phyloP scores from a whole-genome alignment of 805 yeast species.

The Torulaspora delbrueckii region DNA sequence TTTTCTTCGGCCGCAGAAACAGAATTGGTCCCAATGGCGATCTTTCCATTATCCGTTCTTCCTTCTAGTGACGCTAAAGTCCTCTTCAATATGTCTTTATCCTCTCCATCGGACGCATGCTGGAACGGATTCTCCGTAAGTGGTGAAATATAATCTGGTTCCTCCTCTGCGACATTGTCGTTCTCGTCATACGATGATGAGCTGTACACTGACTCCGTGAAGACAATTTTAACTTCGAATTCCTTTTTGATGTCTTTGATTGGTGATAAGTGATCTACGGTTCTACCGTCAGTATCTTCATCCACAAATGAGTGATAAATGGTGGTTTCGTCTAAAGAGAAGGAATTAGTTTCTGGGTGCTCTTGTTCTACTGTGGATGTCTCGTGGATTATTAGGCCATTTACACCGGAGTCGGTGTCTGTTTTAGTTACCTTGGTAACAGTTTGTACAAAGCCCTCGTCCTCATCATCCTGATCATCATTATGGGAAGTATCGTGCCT shows the following conservation, averaged over 20 bases:
- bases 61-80: conserved; percentile 12
- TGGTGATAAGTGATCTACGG: background rate
- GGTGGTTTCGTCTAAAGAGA: conserved; percentile 10
- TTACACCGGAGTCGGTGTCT: no score
- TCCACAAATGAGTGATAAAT: conserved; percentile 19
- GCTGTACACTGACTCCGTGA: conserved; percentile 25
- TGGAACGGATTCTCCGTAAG: conserved; percentile 20
- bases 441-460: no score
- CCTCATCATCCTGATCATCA: background rate
- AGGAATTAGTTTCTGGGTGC: background rate
- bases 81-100: conserved; percentile 7
- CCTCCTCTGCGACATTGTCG: conserved; percentile 3
- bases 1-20: background rate
- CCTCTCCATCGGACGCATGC: conserved; percentile 1
- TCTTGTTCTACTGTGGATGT: background rate
- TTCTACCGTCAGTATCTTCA: conserved; percentile 5
- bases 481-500: background rate
- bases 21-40: no score
- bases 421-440: no score
- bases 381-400: background rate
- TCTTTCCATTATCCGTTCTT: background rate
- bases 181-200: conserved; percentile 22
- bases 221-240: conserved; percentile 16
- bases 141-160: conserved; percentile 22
- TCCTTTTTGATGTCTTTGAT: background rate